Conservation (phyloP, 169 alveolate genomes). For the Cardiosporidium cionae region DNA sequence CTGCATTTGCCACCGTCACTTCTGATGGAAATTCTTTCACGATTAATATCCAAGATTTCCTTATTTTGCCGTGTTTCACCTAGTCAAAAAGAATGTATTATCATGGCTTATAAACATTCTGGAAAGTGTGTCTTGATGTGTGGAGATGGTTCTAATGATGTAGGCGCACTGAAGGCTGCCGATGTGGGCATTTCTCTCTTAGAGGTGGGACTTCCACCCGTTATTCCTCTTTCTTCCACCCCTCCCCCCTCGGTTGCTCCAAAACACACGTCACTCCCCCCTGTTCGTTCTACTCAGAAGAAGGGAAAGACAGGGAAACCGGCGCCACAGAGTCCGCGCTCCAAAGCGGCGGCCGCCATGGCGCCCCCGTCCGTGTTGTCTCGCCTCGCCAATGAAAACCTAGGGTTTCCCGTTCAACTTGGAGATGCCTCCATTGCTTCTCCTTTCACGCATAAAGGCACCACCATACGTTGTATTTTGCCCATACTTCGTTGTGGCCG, state of each 20-base stretch:
- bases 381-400: neutral
- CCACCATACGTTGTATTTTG: conserved; percentile 72
- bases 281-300: too few relatives aligned
- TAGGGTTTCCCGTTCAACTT: conserved; percentile 9
- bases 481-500: conserved; percentile 75
- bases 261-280: too few relatives aligned
- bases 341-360: neutral
- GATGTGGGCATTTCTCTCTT: conserved; percentile 91
- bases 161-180: conserved; percentile 95
- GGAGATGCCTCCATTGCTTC: conserved; percentile 98
- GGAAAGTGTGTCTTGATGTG: conserved; percentile 84
- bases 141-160: conserved; percentile 99
- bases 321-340: neutral
- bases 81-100: conserved; percentile 75
- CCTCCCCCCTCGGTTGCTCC: too few relatives aligned
- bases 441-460: conserved; percentile 90
- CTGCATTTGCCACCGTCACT: too few relatives aligned
- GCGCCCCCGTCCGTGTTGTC: neutral
- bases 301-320: too few relatives aligned
- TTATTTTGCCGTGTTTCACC: conserved; percentile 96
- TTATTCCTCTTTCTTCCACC: too few relatives aligned
- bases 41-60: too few relatives aligned
- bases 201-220: conserved; percentile 6
- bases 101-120: conserved; percentile 54
- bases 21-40: too few relatives aligned